Evolutionary conservation across 768 basidiomycete genomes (phyloP).

Genomic region (Macrolepiota albuminosa): DNA sequence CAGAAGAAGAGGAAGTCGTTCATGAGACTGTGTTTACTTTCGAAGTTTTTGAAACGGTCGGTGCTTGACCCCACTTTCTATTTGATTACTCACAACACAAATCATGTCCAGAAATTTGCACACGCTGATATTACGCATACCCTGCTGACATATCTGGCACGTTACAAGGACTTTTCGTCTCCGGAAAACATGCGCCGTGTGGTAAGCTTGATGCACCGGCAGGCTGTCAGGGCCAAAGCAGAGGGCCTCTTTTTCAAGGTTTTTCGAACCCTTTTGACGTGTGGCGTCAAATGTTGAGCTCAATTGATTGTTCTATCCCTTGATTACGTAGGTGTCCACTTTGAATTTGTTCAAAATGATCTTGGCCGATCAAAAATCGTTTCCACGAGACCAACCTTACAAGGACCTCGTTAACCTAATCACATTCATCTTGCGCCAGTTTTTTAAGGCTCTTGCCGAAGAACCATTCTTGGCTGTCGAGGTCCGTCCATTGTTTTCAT

Average conservation of each 20-base stretch:
- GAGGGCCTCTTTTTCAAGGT: constrained; percentile 97
- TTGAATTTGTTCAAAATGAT: constrained; percentile 85
- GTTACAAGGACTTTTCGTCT: constrained; percentile 77
- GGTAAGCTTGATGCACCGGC: constrained; percentile 85
- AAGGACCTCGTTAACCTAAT: constrained; percentile 83
- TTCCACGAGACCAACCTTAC: constrained; percentile 74
- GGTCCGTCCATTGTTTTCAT: constrained; percentile 38
- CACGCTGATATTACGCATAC: constrained; percentile 82
- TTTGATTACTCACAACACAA: neutral
- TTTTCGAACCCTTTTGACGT: constrained; percentile 18
- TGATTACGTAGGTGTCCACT: constrained; percentile 68
- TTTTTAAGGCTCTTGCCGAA: constrained; percentile 88
- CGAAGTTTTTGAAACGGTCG: constrained; percentile 85
- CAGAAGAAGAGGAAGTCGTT: constrained; percentile 58
- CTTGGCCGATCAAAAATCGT: constrained; percentile 71
- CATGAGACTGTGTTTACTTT: constrained; percentile 90
- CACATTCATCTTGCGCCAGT: constrained; percentile 83
- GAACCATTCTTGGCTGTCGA: constrained; percentile 88
- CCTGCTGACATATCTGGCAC: constrained; percentile 73
- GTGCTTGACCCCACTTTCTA: constrained; percentile 12
- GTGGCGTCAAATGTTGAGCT: constrained; percentile 17
- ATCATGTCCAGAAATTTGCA: constrained; percentile 71
- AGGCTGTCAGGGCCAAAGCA: constrained; percentile 86
- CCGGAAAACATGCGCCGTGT: constrained; percentile 87
- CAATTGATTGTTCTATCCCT: constrained; percentile 12